These are phyloP conservation scores for Yarrowia sp. DNA, from an alignment of 805 yeast species.

Conservation along the genomic window DNA sequence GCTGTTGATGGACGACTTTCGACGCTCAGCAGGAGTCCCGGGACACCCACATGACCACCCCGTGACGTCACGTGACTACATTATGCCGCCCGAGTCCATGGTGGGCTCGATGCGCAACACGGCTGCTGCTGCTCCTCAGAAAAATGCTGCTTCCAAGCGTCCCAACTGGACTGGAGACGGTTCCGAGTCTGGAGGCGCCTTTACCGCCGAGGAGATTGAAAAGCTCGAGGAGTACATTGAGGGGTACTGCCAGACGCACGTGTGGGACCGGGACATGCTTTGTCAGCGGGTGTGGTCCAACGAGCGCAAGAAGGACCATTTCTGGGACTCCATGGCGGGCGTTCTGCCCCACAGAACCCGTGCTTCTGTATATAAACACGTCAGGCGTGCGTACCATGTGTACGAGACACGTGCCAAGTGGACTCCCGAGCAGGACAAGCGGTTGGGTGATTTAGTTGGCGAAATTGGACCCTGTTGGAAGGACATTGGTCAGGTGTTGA, in stretches of 20 bases:
- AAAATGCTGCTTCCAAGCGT: constrained; percentile 25
- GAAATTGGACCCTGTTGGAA: constrained; percentile 88
- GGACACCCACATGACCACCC: constrained; percentile 24
- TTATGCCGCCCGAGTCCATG: constrained; percentile 32
- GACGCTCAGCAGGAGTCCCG: constrained; percentile 8
- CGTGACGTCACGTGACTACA: constrained; percentile 10
- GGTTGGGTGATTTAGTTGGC: constrained; percentile 65
- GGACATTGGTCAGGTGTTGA: constrained; percentile 75
- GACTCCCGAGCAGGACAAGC: constrained; percentile 81
- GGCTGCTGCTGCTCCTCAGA: constrained; percentile 1
- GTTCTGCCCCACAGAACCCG: constrained; percentile 86
- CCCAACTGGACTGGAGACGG: constrained; percentile 47
- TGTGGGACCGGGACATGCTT: constrained; percentile 68
- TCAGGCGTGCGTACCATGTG: constrained; percentile 85
- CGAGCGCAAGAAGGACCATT: constrained; percentile 82
- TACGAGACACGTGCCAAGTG: constrained; percentile 90
- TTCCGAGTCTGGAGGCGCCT: constrained; percentile 52
- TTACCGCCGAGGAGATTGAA: constrained; percentile 68
- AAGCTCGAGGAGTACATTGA: constrained; percentile 76
- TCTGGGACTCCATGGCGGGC: constrained; percentile 83
- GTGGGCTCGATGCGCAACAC: constrained; percentile 3
- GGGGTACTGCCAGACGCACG: constrained; percentile 70
- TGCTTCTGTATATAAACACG: constrained; percentile 91
- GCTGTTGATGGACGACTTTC: constrained; percentile 25
- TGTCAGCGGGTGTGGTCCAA: constrained; percentile 88